These are phyloP conservation scores for Aspergillus cristatus DNA, from an alignment of 495 filamentous ascomycete species.

Conservation along the genomic window DNA sequence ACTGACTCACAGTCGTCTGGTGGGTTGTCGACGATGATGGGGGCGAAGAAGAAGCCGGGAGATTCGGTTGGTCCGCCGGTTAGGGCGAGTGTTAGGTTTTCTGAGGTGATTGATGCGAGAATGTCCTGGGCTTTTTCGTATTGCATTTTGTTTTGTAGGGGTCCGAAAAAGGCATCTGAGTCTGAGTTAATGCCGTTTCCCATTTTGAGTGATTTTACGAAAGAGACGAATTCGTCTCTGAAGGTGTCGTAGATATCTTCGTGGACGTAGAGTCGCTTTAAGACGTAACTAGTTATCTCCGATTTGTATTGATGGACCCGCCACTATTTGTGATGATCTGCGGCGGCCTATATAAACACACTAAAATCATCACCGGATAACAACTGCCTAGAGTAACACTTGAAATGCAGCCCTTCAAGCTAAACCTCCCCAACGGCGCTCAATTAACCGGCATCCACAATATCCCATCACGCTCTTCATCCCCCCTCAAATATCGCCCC, in stretches of 20 bases:
- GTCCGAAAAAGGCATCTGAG: conserved; percentile 37
- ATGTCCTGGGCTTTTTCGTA: conserved; percentile 45
- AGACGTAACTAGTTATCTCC: too few relatives aligned
- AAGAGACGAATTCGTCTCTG: conserved; percentile 42
- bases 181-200: conserved; percentile 38
- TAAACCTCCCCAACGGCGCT: too few relatives aligned
- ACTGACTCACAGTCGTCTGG: conserved; percentile 42
- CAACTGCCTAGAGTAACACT: too few relatives aligned
- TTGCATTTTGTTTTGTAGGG: conserved; percentile 53
- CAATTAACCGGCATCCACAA: too few relatives aligned
- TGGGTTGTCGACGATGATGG: conserved; percentile 52
- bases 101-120: conserved; percentile 36
- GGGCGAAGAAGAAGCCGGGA: conserved; percentile 44
- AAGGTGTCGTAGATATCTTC: conserved; percentile 57
- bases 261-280: conserved; percentile 66
- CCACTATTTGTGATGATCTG: too few relatives aligned
- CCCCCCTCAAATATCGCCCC: conserved; percentile 1
- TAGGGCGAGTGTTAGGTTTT: conserved; percentile 32
- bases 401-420: too few relatives aligned
- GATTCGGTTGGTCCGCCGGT: conserved; percentile 23
- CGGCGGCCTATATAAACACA: too few relatives aligned
- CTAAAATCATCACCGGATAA: too few relatives aligned
- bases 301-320: too few relatives aligned
- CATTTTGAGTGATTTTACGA: conserved; percentile 42
- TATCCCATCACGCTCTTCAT: too few relatives aligned